A percentile compares a stretch with the other conserved stretches of the same genome.
Conservation (phyloP, 2,329 filamentous ascomycete genomes). For the Claviceps sp. region DNA sequence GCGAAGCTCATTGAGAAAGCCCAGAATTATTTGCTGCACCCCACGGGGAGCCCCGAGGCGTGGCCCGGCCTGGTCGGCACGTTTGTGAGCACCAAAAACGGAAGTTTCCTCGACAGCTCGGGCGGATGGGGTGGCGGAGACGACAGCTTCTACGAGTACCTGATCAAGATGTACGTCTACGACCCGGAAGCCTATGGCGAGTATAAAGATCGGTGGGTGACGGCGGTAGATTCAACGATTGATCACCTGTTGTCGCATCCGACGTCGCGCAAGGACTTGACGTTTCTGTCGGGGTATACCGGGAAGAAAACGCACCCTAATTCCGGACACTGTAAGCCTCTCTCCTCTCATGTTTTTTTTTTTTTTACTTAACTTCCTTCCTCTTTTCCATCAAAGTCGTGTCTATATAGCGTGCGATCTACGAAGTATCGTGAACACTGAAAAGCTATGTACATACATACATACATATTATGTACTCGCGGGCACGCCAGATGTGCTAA, state of each 20-base stretch:
- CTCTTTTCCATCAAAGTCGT: neutral
- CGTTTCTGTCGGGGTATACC: slow-evolving; percentile 51
- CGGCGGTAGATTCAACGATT: slow-evolving; percentile 65
- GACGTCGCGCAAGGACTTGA: slow-evolving; percentile 50
- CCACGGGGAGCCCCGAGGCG: slow-evolving; percentile 46
- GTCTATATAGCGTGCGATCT: neutral
- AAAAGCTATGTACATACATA: slow-evolving; percentile 25
- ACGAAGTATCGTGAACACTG: no score
- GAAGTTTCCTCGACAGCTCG: slow-evolving; percentile 48
- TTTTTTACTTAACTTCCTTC: no score
- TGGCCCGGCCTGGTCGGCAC: slow-evolving; percentile 67
- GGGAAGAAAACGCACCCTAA: slow-evolving; percentile 28
- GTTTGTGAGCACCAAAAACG: slow-evolving; percentile 48
- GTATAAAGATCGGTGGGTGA: slow-evolving; percentile 64
- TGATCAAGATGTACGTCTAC: slow-evolving; percentile 85
- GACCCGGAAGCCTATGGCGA: slow-evolving; percentile 46
- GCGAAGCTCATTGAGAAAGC: slow-evolving; percentile 51
- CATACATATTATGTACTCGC: neutral
- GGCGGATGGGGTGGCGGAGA: slow-evolving; percentile 69
- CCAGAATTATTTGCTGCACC: slow-evolving; percentile 56
- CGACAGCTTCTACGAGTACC: slow-evolving; percentile 79
- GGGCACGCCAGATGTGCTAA: neutral
- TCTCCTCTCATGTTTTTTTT: no score
- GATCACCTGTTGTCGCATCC: slow-evolving; percentile 57
- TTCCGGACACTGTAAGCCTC: slow-evolving; percentile 35